Percentiles rank a stretch among this genome's conserved stretches.
Evolutionary conservation across 2,329 filamentous ascomycete species (phyloP).

Genomic region (Ampelomyces quisqualis): DNA sequence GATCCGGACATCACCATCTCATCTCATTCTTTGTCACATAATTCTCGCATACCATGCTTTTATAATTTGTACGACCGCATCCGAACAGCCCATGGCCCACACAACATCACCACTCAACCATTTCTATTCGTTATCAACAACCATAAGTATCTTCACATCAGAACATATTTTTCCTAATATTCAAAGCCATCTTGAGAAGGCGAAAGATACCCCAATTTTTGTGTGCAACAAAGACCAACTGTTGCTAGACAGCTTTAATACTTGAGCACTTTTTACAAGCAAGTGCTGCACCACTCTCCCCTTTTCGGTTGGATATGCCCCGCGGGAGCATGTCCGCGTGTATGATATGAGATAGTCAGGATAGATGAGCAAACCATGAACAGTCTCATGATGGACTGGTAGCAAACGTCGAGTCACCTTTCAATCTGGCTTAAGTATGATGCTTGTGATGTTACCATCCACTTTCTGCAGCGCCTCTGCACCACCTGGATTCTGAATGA

Average conservation of each 20-base stretch:
- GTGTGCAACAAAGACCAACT: background rate
- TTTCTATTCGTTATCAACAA: background rate
- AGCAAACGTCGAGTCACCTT: no score
- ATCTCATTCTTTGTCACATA: conserved; percentile 32
- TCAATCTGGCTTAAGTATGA: no score
- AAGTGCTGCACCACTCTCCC: background rate
- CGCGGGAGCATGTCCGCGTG: background rate
- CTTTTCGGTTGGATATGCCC: background rate
- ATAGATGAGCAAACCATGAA: no score
- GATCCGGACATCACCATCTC: conserved; percentile 5
- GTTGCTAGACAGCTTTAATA: conserved; percentile 4
- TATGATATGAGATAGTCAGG: no score
- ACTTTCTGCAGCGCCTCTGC: no score
- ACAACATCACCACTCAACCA: conserved; percentile 5
- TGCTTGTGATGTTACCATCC: no score
- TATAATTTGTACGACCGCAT: conserved; percentile 23
- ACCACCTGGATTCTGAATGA: no score
- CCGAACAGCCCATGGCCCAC: conserved; percentile 8
- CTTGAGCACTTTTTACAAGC: background rate
- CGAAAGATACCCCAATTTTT: conserved; percentile 7
- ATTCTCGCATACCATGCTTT: conserved; percentile 16
- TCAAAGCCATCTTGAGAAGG: conserved; percentile 2
- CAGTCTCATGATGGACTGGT: no score
- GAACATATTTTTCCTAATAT: background rate
- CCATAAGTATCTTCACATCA: background rate